phyloP scores from a whole-genome alignment of 495 filamentous ascomycete genomes.

The Astrocystis sublimbata region DNA sequence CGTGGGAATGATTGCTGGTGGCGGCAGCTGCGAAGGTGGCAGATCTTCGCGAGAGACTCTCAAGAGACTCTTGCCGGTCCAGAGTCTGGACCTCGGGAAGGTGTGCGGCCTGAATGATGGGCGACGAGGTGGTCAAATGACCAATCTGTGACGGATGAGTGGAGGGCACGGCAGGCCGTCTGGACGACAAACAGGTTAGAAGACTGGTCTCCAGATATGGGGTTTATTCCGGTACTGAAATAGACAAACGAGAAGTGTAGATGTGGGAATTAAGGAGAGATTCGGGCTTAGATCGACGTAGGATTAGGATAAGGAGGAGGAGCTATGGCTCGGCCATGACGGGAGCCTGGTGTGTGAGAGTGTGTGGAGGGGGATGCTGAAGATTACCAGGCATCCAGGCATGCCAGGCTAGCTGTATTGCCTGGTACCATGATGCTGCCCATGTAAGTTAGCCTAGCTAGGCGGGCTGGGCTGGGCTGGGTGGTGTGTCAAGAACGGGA shows the following conservation, averaged over 20 bases:
- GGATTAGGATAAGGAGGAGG: neutral
- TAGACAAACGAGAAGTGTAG: neutral
- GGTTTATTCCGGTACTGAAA: neutral
- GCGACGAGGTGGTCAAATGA: slow-evolving; percentile 80
- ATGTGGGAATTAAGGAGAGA: neutral
- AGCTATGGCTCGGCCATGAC: neutral
- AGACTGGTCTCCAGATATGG: neutral
- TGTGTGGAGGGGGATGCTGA: slow-evolving; percentile 1
- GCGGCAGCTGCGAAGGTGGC: slow-evolving; percentile 23
- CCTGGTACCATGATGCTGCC: too few relatives aligned
- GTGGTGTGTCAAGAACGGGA: slow-evolving; percentile 17
- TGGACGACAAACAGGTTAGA: slow-evolving; percentile 19
- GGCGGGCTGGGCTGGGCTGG: slow-evolving; percentile 13
- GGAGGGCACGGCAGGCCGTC: slow-evolving; percentile 56
- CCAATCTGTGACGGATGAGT: slow-evolving; percentile 75
- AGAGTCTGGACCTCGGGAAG: slow-evolving; percentile 40
- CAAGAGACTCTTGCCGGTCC: slow-evolving; percentile 26
- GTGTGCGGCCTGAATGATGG: slow-evolving; percentile 63
- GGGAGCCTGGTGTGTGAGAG: neutral
- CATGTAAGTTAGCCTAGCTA: neutral
- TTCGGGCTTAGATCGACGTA: neutral
- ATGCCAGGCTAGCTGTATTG: neutral
- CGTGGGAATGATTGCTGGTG: slow-evolving; percentile 20
- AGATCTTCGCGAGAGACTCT: slow-evolving; percentile 27
- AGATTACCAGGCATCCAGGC: neutral